Evolutionary conservation across 495 filamentous ascomycete species (phyloP).

Genomic region (Massariosphaeria phaeospora): DNA sequence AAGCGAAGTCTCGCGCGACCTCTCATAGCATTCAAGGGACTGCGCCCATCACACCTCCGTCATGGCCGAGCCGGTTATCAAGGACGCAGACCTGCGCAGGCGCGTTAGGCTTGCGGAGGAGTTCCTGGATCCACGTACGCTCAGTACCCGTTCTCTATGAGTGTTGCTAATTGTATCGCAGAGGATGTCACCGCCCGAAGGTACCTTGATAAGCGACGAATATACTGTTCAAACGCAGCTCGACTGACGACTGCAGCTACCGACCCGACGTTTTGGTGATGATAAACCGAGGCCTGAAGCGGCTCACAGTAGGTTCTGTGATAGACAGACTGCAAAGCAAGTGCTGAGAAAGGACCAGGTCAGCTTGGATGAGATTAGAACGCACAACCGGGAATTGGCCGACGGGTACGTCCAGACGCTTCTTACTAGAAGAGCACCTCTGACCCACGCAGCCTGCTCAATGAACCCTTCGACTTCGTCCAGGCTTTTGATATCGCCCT

Average conservation of each 20-base stretch:
- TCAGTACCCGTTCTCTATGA: not conserved
- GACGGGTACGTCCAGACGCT: conserved; percentile 56
- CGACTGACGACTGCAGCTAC: conserved; percentile 28
- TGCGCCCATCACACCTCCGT: not conserved
- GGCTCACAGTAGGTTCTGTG: conserved; percentile 23
- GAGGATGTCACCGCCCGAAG: conserved; percentile 24
- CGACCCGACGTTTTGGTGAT: conserved; percentile 32
- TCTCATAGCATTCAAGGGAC: too few species aligned
- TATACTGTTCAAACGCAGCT: not conserved
- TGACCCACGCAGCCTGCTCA: conserved; percentile 54
- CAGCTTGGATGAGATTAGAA: conserved; percentile 89
- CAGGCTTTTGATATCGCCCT: conserved; percentile 84
- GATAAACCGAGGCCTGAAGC: conserved; percentile 28
- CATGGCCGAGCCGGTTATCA: conserved; percentile 20
- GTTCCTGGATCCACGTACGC: conserved; percentile 33
- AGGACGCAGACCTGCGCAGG: conserved; percentile 19
- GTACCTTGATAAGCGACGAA: not conserved
- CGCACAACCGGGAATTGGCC: conserved; percentile 82
- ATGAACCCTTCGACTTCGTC: conserved; percentile 79
- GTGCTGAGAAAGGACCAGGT: conserved; percentile 49
- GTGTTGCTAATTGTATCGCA: conserved; percentile 9
- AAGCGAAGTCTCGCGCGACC: not conserved
- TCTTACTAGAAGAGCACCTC: not conserved
- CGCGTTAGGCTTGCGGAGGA: conserved; percentile 25
- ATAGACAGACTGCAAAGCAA: not conserved